Evolutionary conservation across 148 eudicot genomes (phyloP), one percentile per base, ranked within the genome.

Genomic region (Chenopodium formosanum): DNA sequence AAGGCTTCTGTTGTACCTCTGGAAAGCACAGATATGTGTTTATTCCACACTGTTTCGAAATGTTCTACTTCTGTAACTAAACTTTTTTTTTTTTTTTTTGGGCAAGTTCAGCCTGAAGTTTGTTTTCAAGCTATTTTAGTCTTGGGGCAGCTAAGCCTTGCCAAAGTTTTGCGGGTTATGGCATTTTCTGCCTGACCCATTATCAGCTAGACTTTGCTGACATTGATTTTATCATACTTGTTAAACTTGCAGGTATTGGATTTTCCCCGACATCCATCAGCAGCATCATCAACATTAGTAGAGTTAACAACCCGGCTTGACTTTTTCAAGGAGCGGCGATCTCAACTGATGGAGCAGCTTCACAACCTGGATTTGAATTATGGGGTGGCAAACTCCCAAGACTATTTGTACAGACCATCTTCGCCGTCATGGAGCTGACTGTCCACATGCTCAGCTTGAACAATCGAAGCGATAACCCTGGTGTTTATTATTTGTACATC

Each of bases 311-410:
- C 99, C 67, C 93, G 99, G 50, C 98, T 96, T 29, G 99, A 96
- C 81, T 96, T 96, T 91, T 96, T 96, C 88, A 96, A 94, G 87
- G 98, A 96, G 78, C 89, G 99, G 66, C 92, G 99, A 46, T 92
- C 97, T 79, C 99, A 95, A 84, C 90, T 95, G 77, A 93, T 95
- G 99, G 99, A 95, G 77, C 99, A 95, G 83, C 94, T 95, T 66
- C 97, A 95, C 88, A 93, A 88, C 88, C 92, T 95, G 1, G 99
- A 95, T 80, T 80, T 92, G 76, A 93, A 91, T 84, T 88, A 93
- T 31, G 92, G 92, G 40, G 81, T 88, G 4, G 76, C 89, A 58
- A 74, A 89, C 44, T 78, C 97, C 27, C 97, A 91, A 46, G 97
- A 95, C 73, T 90, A 84, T 83, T 58, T 87, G 84, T 90, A 89